phyloP scores from a whole-genome alignment of 306 rosid species.

The Coriaria nepalensis region DNA sequence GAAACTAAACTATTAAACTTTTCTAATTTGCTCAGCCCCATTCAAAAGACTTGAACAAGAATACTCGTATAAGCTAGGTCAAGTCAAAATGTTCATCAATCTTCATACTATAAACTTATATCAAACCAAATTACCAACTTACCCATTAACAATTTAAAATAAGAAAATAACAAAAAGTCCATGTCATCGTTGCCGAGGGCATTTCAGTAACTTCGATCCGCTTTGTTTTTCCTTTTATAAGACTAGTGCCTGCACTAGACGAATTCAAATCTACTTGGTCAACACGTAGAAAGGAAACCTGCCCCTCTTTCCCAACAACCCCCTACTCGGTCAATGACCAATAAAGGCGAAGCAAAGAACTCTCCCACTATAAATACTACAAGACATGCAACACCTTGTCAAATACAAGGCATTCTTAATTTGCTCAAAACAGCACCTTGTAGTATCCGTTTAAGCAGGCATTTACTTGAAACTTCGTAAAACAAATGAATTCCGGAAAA shows the following conservation, averaged over 20 bases:
- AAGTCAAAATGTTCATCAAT: no score
- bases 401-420: constrained; percentile 4
- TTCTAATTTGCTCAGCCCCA: no score
- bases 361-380: not conserved
- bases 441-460: no score
- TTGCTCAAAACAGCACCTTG: not conserved
- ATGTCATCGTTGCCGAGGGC: not conserved
- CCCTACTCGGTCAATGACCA: not conserved
- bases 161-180: no score
- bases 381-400: not conserved
- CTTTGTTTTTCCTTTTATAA: no score
- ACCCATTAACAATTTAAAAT: no score
- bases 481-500: constrained; percentile 15
- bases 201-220: no score
- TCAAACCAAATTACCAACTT: no score
- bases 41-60: no score
- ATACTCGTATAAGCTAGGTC: no score
- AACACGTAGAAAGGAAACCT: constrained; percentile 13
- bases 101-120: no score
- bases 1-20: no score
- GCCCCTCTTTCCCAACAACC: not conserved
- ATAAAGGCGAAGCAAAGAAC: not conserved
- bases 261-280: constrained; percentile 11
- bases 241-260: not conserved
- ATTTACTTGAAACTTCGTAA: not conserved